Evolutionary conservation across 1,284 basidiomycete genomes (phyloP), one percentile per base, ranked within the genome.

Genomic region (Retiboletus fuscus): DNA sequence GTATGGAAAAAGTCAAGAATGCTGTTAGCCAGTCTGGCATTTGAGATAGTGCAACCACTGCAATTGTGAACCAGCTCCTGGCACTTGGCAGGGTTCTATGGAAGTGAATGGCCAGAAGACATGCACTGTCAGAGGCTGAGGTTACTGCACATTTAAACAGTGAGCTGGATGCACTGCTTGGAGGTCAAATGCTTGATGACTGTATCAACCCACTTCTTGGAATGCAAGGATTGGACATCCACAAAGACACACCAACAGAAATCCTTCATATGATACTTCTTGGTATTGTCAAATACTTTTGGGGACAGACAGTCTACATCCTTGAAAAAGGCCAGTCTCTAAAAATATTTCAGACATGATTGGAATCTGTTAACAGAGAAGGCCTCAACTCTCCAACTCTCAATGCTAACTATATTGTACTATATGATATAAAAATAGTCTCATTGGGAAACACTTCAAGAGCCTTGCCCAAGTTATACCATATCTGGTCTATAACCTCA

Each of bases 251-350:
- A 0, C 82, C 82, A 0, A 78, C 75, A 0, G 81, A 84, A 63
- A 75, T 78, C 7, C 73, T 84, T 0, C 83, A 84, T 34, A 83
- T 79, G 0, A 70, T 80, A 10, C 78, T 84, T 1, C 76, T 84
- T 0, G 81, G 83, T 1, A 53, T 82, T 0, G 78, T 82, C 6
- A 84, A 84, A 34, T 84, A 84, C 34, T 79, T 80, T 43, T 84
- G 82, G 82, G 77, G 70, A 0, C 79, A 84, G 30, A 78, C 76
- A 0, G 65, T 77, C 0, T 76, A 53, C 34, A 62, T 78, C 8
- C 41, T 41, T 4, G 13, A 41, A 1, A 41, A 41, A 41, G 13
- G 4, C 41, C 41, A 41, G 1, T 41, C 4, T 41, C 41, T 41
- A 1, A 41, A 41, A 41, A 41, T 41, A 12, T 41, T 41, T 4